Evolutionary conservation across 139 green algal species (phyloP).

Genomic region (Penium margaritaceum): DNA sequence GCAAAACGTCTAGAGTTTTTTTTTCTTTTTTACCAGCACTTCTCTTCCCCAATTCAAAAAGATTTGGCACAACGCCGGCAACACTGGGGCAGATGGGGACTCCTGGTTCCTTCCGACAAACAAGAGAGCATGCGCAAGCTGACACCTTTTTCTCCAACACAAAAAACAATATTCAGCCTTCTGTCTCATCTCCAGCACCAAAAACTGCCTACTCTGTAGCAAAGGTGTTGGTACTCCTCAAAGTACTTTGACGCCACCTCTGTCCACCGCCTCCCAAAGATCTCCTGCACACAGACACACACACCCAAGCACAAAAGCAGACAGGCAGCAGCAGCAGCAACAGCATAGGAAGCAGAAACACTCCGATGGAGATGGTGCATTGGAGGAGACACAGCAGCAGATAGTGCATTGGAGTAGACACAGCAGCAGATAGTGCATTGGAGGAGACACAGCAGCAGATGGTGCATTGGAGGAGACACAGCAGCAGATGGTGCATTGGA

Average conservation of each 20-base stretch:
- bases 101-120: neutral
- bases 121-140: neutral
- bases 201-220: slow-evolving; percentile 40
- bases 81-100: neutral
- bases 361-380: neutral
- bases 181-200: slow-evolving; percentile 8
- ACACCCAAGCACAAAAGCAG: neutral
- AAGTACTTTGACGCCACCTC: slow-evolving; percentile 48
- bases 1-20: too few relatives aligned
- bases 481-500: neutral
- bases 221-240: slow-evolving; percentile 36
- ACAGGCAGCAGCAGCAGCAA: neutral
- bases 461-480: neutral
- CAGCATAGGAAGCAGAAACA: neutral
- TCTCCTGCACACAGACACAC: slow-evolving; percentile 25
- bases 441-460: neutral
- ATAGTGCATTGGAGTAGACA: neutral
- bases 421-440: neutral
- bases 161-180: neutral
- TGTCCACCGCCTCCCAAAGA: slow-evolving; percentile 35
- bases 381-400: neutral
- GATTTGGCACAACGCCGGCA: neutral
- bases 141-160: neutral
- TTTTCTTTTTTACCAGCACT: too few relatives aligned
- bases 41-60: neutral